Evolutionary conservation across 2,329 filamentous ascomycete species (phyloP).

Genomic region (Fonsecaea pugnacius): DNA sequence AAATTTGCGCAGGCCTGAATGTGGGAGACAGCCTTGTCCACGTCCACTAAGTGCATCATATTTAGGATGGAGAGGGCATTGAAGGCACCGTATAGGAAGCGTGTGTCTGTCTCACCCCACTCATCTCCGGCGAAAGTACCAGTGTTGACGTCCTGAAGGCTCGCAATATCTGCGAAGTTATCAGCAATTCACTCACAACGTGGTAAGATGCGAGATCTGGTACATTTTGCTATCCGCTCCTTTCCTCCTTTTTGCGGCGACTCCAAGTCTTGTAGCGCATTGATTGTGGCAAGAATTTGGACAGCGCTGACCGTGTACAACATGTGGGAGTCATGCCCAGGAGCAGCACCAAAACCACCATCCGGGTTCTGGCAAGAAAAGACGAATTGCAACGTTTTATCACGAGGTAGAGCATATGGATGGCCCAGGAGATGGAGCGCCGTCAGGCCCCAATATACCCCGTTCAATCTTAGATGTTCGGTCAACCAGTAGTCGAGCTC

Average conservation of each 20-base stretch:
- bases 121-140: conserved; percentile 93
- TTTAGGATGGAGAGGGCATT: conserved; percentile 85
- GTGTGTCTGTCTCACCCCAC: conserved; percentile 95
- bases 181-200: not conserved
- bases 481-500: conserved; percentile 98
- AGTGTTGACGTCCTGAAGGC: conserved; percentile 76
- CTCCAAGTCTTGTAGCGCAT: conserved; percentile 84
- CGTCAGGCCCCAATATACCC: conserved; percentile 94
- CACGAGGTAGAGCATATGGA: conserved; percentile 78
- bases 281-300: conserved; percentile 85
- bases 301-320: conserved; percentile 94
- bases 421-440: conserved; percentile 82
- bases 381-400: conserved; percentile 87
- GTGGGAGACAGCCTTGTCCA: conserved; percentile 78
- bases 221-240: conserved; percentile 77
- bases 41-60: conserved; percentile 72
- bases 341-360: conserved; percentile 92
- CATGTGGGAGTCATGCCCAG: conserved; percentile 93
- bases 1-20: conserved; percentile 86
- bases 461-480: conserved; percentile 92
- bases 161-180: conserved; percentile 68
- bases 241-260: conserved; percentile 72
- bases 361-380: conserved; percentile 87
- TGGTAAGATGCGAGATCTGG: conserved; percentile 45
- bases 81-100: conserved; percentile 88